Conservation (phyloP, 2,329 filamentous ascomycete genomes). For the Xylaria arbuscula region DNA sequence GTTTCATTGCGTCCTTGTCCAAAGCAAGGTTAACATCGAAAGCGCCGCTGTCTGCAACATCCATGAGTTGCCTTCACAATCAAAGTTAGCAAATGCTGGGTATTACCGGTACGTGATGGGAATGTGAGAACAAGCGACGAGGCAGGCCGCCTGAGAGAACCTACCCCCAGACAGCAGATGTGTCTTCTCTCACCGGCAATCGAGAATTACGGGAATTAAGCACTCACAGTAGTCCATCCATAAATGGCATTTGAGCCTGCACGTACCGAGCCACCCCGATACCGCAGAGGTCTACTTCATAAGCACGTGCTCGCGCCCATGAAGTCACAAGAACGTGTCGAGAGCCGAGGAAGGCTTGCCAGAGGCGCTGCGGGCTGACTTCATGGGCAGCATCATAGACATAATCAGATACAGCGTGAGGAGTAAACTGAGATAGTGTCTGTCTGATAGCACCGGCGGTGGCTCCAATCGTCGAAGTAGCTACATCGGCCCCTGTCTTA, state of each 20-base stretch:
- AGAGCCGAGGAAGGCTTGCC: conserved; percentile 58
- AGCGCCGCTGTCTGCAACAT: conserved; percentile 31
- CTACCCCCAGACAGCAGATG: neutral
- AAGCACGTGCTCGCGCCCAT: conserved; percentile 54
- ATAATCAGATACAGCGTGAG: conserved; percentile 53
- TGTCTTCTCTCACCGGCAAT: neutral
- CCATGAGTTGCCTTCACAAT: conserved; percentile 30
- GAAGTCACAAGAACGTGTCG: conserved; percentile 58
- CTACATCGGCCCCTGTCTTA: conserved; percentile 36
- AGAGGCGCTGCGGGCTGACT: conserved; percentile 58
- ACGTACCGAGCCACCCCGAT: conserved; percentile 49
- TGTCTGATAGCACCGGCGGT: conserved; percentile 51
- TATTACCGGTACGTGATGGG: neutral
- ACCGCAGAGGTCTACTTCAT: conserved; percentile 59
- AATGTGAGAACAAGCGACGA: neutral
- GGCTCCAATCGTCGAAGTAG: conserved; percentile 38
- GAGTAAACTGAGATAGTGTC: conserved; percentile 53
- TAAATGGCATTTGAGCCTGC: conserved; percentile 55
- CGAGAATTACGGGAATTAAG: neutral
- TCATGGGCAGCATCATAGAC: conserved; percentile 59
- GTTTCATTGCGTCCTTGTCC: conserved; percentile 34
- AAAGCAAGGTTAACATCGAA: conserved; percentile 36
- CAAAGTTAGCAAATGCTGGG: conserved; percentile 2
- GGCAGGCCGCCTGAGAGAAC: neutral
- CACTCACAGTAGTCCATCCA: conserved; percentile 58